Evolutionary conservation across 768 basidiomycete species (phyloP).

Genomic region (Kwoniella sp.): DNA sequence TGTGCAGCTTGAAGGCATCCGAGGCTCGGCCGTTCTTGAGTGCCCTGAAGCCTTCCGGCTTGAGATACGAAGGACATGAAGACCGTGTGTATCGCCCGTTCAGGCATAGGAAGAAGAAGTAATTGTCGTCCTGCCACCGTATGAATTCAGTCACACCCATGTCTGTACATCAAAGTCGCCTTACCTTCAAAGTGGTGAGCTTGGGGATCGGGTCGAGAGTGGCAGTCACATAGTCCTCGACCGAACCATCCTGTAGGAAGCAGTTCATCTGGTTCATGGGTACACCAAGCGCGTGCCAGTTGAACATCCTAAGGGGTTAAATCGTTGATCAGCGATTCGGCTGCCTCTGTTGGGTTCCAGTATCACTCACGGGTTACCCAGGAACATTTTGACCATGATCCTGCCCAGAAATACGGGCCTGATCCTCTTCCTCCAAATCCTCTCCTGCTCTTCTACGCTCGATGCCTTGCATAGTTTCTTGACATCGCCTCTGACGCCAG

Average conservation of each 20-base stretch:
- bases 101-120: constrained; percentile 59
- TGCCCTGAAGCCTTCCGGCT: constrained; percentile 58
- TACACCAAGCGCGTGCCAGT: constrained; percentile 76
- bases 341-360: not conserved
- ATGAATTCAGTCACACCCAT: not conserved
- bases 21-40: constrained; percentile 54
- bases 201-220: constrained; percentile 52
- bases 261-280: constrained; percentile 65
- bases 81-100: constrained; percentile 60
- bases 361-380: constrained; percentile 51
- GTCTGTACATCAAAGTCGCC: constrained; percentile 1
- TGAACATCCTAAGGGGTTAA: constrained; percentile 51
- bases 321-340: not conserved
- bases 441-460: constrained; percentile 60
- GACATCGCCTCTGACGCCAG: constrained; percentile 60
- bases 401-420: constrained; percentile 62
- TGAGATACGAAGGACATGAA: constrained; percentile 63
- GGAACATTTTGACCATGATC: constrained; percentile 57
- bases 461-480: constrained; percentile 57
- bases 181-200: constrained; percentile 35
- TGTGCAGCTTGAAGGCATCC: constrained; percentile 64
- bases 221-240: constrained; percentile 50
- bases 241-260: constrained; percentile 54
- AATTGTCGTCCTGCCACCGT: constrained; percentile 54
- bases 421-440: constrained; percentile 61